A percentile compares a stretch with the other conserved stretches of the same genome.
These are phyloP conservation scores for Xylariomycetidae sp. DNA, from an alignment of 2,329 filamentous ascomycete genomes.

Conservation along the genomic window DNA sequence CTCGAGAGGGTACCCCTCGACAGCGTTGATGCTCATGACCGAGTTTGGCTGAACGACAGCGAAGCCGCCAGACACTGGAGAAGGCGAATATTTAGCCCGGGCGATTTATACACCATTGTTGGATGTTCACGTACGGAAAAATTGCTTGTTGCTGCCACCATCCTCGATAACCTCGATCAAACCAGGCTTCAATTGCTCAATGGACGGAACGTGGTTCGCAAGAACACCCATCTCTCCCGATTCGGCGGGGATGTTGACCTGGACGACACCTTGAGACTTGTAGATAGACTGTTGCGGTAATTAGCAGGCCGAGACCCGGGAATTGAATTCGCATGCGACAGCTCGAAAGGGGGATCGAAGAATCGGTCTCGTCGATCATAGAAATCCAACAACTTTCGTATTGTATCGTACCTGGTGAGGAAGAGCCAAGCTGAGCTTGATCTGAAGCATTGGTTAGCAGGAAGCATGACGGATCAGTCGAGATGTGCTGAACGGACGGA, in stretches of 20 bases:
- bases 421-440: slow-evolving; percentile 96
- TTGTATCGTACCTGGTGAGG: slow-evolving; percentile 87
- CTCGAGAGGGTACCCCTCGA: slow-evolving; percentile 90
- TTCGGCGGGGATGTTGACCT: slow-evolving; percentile 98
- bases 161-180: slow-evolving; percentile 95
- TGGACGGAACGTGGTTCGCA: slow-evolving; percentile 96
- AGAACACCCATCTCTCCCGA: slow-evolving; percentile 99
- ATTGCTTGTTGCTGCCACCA: slow-evolving; percentile 84
- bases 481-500: slow-evolving; percentile 33
- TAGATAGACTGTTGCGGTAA: slow-evolving; percentile 63
- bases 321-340: slow-evolving; percentile 7
- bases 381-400: slow-evolving; percentile 5
- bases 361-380: no score
- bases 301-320: slow-evolving; percentile 34
- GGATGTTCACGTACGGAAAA: slow-evolving; percentile 74
- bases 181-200: slow-evolving; percentile 98
- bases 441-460: slow-evolving; percentile 44
- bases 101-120: slow-evolving; percentile 8
- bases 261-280: slow-evolving; percentile 69
- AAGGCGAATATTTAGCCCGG: slow-evolving; percentile 13
- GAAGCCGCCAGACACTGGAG: slow-evolving; percentile 87
- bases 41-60: slow-evolving; percentile 96
- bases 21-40: slow-evolving; percentile 93
- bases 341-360: no score
- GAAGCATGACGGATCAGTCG: no score